Percentiles rank a stretch among this genome's conserved stretches.
These are phyloP conservation scores for Arabidopsis suecica DNA, from an alignment of 345 rosid species.

Conservation along the genomic window DNA sequence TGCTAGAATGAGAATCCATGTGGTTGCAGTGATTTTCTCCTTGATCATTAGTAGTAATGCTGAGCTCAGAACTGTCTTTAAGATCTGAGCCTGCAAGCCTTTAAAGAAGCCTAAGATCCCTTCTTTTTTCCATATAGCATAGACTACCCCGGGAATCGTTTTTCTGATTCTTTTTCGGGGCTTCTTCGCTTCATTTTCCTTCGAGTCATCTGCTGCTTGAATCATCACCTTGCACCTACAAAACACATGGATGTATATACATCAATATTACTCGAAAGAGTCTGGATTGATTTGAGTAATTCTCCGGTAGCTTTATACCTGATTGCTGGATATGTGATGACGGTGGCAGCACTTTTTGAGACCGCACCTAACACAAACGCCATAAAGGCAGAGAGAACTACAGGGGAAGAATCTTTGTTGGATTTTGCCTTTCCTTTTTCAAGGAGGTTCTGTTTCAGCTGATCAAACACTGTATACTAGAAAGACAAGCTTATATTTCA, in stretches of 20 bases:
- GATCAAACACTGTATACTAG: constrained; percentile 95
- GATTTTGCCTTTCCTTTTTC: constrained; percentile 47
- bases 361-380: constrained; percentile 89
- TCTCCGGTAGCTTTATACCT: constrained; percentile 50
- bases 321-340: constrained; percentile 90
- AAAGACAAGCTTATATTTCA: constrained; percentile 37
- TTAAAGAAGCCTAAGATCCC: constrained; percentile 79
- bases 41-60: constrained; percentile 94
- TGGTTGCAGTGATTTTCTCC: constrained; percentile 80
- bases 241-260: constrained; percentile 16
- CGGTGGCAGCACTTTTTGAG: constrained; percentile 84
- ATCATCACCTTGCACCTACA: constrained; percentile 88
- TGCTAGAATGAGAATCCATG: constrained; percentile 83
- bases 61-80: constrained; percentile 94
- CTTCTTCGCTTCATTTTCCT: constrained; percentile 51
- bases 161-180: constrained; percentile 45
- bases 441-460: constrained; percentile 75
- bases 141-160: constrained; percentile 59
- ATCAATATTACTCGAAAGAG: constrained; percentile 6
- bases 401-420: constrained; percentile 52
- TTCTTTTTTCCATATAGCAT: constrained; percentile 75
- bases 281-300: neutral
- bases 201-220: constrained; percentile 74
- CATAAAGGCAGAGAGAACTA: constrained; percentile 74
- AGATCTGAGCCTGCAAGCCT: constrained; percentile 87